Conservation (phyloP, 176 grass and related monocot species). For the Chloris gayana region DNA sequence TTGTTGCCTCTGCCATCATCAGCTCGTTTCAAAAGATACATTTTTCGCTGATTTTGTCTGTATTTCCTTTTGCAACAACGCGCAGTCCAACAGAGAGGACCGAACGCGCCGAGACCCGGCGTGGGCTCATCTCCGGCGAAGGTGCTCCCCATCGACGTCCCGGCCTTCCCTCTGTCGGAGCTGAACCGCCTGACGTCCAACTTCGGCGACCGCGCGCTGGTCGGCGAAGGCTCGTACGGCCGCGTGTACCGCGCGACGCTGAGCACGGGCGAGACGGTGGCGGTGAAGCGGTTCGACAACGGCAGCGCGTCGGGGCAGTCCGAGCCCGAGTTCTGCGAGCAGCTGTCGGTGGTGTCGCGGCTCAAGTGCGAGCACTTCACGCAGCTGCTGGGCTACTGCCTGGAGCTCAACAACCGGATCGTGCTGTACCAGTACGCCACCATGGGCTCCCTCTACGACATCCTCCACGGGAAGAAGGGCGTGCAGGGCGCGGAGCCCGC, state of each 20-base stretch:
- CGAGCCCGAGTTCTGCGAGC: slow-evolving; percentile 69
- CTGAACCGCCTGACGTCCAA: slow-evolving; percentile 68
- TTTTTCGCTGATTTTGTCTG: neutral
- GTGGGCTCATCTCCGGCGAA: slow-evolving; percentile 47
- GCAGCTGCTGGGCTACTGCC: slow-evolving; percentile 79
- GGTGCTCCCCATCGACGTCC: slow-evolving; percentile 73
- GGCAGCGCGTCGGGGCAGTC: slow-evolving; percentile 60
- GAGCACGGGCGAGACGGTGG: slow-evolving; percentile 54
- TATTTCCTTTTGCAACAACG: neutral
- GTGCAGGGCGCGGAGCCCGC: slow-evolving; percentile 77
- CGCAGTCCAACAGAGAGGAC: slow-evolving; percentile 58
- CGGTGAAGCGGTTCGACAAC: slow-evolving; percentile 87
- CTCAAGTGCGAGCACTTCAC: slow-evolving; percentile 81
- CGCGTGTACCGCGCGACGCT: slow-evolving; percentile 88
- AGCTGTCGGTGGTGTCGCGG: slow-evolving; percentile 71
- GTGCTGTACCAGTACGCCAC: slow-evolving; percentile 81
- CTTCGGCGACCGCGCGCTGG: slow-evolving; percentile 67
- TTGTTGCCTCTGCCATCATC: neutral
- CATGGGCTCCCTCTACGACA: slow-evolving; percentile 85
- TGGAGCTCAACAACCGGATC: slow-evolving; percentile 83
- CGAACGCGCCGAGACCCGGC: slow-evolving; percentile 50
- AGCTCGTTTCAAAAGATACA: neutral
- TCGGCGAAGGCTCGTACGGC: slow-evolving; percentile 84
- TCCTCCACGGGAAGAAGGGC: slow-evolving; percentile 95
- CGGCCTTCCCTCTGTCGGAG: slow-evolving; percentile 59